Evolutionary conservation across 164 flowering plant genomes (phyloP), one percentile per base, ranked within the genome.

Genomic region (Tinospora cordifolia): DNA sequence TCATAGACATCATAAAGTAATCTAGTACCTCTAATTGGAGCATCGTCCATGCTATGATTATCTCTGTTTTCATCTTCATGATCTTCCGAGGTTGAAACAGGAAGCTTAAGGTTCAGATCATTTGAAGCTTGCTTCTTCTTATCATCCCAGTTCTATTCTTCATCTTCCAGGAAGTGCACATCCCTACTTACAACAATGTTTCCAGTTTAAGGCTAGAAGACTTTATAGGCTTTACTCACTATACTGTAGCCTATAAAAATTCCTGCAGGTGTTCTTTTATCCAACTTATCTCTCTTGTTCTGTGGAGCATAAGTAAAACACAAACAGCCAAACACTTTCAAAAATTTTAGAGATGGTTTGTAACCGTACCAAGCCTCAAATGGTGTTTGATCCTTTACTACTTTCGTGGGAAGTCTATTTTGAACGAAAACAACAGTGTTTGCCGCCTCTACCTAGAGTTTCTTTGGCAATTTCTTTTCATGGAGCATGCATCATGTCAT

Each of bases 351-450:
- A 10, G 19, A 6, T 6, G 44, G 51, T n/a, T 69, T 51, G 6
- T 17, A 51, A 17, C 59, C 59, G 2, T 15, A 51, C 65, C 71
- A 69, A 2, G 71, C 71, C 57, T 69, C 64, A 69, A 38, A 19
- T 15, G 64, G 71, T 19, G 64, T 69, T 36, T 69, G 34, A 19
- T 69, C 19, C 13, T 22, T 1, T 0, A 58, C 19, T 0, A 15
- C 71, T 59, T 59, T 59, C 2, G 65, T 59, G 11, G 64, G 64
- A n/a, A 46, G 41, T 38, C 54, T 36, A 1, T 69, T 69, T 14
- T 38, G 71, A 0, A 59, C 5, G 14, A 58, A 59, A 4, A 69
- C 38, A 3, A 30, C 13, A 3, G 49, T 69, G 12, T 69, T 7
- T 3, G 62, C 21, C 0, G 51, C 54, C 22, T 69, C 65, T 6